These are phyloP conservation scores for Botrytis aclada DNA, from an alignment of 2,329 filamentous ascomycete species.

Conservation along the genomic window DNA sequence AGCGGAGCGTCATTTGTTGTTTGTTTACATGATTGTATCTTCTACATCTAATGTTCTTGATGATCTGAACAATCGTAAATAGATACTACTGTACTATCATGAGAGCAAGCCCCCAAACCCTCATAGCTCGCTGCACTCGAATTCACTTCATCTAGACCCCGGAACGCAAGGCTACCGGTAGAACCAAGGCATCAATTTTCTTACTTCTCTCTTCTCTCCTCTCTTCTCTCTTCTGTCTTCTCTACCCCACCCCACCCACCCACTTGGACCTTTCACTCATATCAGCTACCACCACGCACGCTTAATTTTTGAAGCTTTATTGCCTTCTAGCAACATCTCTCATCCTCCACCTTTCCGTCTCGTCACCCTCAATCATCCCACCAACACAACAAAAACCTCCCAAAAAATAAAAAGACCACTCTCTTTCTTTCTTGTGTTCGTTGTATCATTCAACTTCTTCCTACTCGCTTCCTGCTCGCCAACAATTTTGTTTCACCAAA, in stretches of 20 bases:
- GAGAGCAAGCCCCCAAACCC: background rate
- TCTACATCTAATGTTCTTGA: background rate
- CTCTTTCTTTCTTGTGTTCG: background rate
- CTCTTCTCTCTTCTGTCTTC: background rate
- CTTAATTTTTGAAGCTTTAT: constrained; percentile 5
- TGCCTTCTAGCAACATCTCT: background rate
- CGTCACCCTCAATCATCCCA: constrained; percentile 6
- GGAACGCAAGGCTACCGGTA: background rate
- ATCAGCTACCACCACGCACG: background rate
- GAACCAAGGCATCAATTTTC: background rate
- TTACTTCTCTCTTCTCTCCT: background rate
- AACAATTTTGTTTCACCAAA: constrained; percentile 1
- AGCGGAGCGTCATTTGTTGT: background rate
- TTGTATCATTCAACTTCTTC: background rate
- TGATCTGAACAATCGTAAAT: background rate
- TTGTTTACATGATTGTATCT: background rate
- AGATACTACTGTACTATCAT: background rate
- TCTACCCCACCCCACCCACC: background rate
- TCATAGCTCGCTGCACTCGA: background rate
- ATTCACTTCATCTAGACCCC: background rate
- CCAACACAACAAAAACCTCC: background rate
- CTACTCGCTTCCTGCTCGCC: background rate
- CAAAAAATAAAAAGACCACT: background rate
- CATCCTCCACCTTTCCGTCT: constrained; percentile 10
- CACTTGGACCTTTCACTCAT: background rate